A percentile compares a stretch with the other conserved stretches of the same genome.
phyloP scores from a whole-genome alignment of 306 rosid species.

The Rosa rugosa region DNA sequence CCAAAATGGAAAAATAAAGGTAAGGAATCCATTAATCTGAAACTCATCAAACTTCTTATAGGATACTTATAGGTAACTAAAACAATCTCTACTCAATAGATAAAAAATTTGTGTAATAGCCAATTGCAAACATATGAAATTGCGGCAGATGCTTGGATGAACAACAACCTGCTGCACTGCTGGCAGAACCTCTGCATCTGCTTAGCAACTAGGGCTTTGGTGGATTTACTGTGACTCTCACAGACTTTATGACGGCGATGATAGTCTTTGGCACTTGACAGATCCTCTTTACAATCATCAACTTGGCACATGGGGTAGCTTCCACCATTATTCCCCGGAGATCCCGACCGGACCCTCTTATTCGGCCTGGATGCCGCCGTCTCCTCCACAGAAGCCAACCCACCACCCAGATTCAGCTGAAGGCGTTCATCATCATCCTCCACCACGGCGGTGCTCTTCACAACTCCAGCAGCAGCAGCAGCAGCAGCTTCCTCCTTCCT shows the following conservation, averaged over 20 bases:
- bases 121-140: not conserved
- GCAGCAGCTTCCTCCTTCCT: slow-evolving; percentile 11
- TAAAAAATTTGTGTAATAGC: not conserved
- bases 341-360: slow-evolving; percentile 68
- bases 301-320: slow-evolving; percentile 86
- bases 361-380: slow-evolving; percentile 31
- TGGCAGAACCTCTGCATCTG: slow-evolving; percentile 93
- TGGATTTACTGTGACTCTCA: slow-evolving; percentile 77
- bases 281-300: slow-evolving; percentile 80
- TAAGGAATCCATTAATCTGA: not conserved
- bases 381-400: slow-evolving; percentile 32
- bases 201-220: slow-evolving; percentile 56
- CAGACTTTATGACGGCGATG: slow-evolving; percentile 92
- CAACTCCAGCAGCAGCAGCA: not conserved
- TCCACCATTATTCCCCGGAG: slow-evolving; percentile 45
- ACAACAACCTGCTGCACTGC: slow-evolving; percentile 83
- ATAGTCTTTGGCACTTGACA: slow-evolving; percentile 76
- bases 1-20: not conserved
- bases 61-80: not conserved
- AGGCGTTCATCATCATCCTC: slow-evolving; percentile 37
- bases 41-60: not conserved
- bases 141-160: not conserved
- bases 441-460: slow-evolving; percentile 1
- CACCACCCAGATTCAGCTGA: slow-evolving; percentile 61
- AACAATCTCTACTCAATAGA: not conserved